Evolutionary conservation across 1,284 basidiomycete species (phyloP).

Genomic region (Leccinum variabile): DNA sequence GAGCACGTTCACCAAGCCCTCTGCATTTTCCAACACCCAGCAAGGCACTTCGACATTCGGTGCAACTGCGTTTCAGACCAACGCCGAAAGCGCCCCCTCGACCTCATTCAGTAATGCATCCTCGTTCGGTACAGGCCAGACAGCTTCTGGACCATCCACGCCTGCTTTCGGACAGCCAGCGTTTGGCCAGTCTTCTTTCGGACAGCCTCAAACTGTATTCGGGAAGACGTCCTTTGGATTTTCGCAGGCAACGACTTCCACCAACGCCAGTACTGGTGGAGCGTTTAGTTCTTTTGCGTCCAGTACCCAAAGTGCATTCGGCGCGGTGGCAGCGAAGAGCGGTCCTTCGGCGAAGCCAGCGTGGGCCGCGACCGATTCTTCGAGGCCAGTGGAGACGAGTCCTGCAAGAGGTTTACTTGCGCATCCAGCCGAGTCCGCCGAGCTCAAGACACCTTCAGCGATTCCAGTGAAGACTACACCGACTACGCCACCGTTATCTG

Average conservation of each 20-base stretch:
- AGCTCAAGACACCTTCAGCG: conserved; percentile 7
- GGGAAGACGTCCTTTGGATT: conserved; percentile 23
- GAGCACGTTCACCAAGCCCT: conserved; percentile 27
- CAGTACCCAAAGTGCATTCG: conserved; percentile 25
- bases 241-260: conserved; percentile 8
- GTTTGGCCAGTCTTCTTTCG: conserved; percentile 40
- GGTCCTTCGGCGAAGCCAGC: conserved; percentile 23
- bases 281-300: conserved; percentile 37
- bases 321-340: conserved; percentile 18
- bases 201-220: conserved; percentile 34
- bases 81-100: conserved; percentile 11
- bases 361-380: conserved; percentile 17
- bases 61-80: conserved; percentile 15
- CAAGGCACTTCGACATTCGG: conserved; percentile 15
- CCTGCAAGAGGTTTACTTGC: background rate
- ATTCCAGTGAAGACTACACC: conserved; percentile 5
- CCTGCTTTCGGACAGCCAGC: conserved; percentile 35
- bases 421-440: conserved; percentile 1
- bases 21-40: conserved; percentile 16
- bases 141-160: conserved; percentile 26
- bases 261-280: conserved; percentile 15
- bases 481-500: background rate
- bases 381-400: conserved; percentile 12
- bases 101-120: conserved; percentile 9
- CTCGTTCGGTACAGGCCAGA: conserved; percentile 30